A percentile compares a stretch with the other conserved stretches of the same genome.
These are phyloP conservation scores for Mycena haematopus DNA, from an alignment of 768 basidiomycete species.

Conservation along the genomic window DNA sequence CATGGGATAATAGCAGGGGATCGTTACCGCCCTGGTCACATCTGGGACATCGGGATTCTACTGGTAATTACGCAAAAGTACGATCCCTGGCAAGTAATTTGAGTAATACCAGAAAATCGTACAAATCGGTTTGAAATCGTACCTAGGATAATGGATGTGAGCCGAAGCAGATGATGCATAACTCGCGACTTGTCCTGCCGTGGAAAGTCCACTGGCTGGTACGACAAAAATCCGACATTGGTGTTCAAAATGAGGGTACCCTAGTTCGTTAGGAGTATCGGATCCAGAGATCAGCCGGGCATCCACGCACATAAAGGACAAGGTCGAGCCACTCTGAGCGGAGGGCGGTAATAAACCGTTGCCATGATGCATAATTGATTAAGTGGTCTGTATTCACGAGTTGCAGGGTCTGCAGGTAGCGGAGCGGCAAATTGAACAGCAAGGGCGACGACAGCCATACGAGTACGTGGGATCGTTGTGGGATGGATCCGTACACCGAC, in stretches of 20 bases:
- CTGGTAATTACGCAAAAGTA: not conserved
- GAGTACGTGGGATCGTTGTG: not conserved
- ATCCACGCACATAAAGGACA: not conserved
- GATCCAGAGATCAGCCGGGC: not conserved
- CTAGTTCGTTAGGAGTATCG: not conserved
- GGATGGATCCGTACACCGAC: not conserved
- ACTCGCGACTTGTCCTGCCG: not conserved
- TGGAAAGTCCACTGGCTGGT: not conserved
- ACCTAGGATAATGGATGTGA: conserved; percentile 3
- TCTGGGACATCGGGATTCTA: not conserved
- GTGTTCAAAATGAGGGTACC: conserved; percentile 9
- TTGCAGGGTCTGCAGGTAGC: not conserved
- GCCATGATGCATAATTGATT: conserved; percentile 5
- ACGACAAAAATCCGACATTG: conserved; percentile 9
- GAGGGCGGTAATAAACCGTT: not conserved
- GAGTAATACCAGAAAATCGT: not conserved
- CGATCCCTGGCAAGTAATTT: not conserved
- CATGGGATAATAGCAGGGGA: not conserved
- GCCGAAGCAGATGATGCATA: conserved; percentile 7
- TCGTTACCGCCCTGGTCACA: not conserved
- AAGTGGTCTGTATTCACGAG: not conserved
- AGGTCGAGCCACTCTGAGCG: not conserved
- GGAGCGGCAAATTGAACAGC: not conserved
- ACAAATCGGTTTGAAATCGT: not conserved
- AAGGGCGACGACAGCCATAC: not conserved